Evolutionary conservation across 768 basidiomycete species (phyloP).

Genomic region (Mrakia hoshinonis): DNA sequence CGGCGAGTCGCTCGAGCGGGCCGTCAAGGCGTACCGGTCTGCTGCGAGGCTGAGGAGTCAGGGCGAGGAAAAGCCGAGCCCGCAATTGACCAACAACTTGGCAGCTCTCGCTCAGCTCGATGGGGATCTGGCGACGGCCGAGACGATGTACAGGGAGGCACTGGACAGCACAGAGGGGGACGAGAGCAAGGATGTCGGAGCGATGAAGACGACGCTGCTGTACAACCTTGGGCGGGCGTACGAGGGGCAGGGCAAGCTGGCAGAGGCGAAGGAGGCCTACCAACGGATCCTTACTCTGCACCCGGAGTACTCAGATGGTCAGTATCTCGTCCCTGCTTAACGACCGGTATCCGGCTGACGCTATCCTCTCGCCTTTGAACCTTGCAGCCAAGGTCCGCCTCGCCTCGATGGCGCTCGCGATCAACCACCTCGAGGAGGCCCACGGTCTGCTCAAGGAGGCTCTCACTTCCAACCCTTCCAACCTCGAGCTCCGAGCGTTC

Average conservation of each 20-base stretch:
- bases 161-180: slow-evolving; percentile 50
- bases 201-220: slow-evolving; percentile 67
- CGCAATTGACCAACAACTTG: slow-evolving; percentile 36
- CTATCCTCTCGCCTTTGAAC: neutral
- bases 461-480: slow-evolving; percentile 62
- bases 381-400: slow-evolving; percentile 79
- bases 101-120: slow-evolving; percentile 33
- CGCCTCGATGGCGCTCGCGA: slow-evolving; percentile 62
- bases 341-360: too few relatives aligned
- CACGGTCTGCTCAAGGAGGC: slow-evolving; percentile 85
- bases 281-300: slow-evolving; percentile 77
- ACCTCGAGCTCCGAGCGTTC: slow-evolving; percentile 81
- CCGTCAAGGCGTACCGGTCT: slow-evolving; percentile 62
- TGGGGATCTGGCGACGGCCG: slow-evolving; percentile 50
- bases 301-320: slow-evolving; percentile 93
- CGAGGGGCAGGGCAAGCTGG: slow-evolving; percentile 69
- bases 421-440: slow-evolving; percentile 68
- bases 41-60: slow-evolving; percentile 43
- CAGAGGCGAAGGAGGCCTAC: slow-evolving; percentile 73
- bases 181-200: slow-evolving; percentile 43
- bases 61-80: slow-evolving; percentile 33
- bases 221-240: slow-evolving; percentile 89
- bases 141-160: slow-evolving; percentile 62
- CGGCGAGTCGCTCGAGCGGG: slow-evolving; percentile 64
- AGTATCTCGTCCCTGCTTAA: slow-evolving; percentile 35